These are phyloP conservation scores for Cladorrhinum samala DNA, from an alignment of 495 filamentous ascomycete genomes.

Conservation along the genomic window DNA sequence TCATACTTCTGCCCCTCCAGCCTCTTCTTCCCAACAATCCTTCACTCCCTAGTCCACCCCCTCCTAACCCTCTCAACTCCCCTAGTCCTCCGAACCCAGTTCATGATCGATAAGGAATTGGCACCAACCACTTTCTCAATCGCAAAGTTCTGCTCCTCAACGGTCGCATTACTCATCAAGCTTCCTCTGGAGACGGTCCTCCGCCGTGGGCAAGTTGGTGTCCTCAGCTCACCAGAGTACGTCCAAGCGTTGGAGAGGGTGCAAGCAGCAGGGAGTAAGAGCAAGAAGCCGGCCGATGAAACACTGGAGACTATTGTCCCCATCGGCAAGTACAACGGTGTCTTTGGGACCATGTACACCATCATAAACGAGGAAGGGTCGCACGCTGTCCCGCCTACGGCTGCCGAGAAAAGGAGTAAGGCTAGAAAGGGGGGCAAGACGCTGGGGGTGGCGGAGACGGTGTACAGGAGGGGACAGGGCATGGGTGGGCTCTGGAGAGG, in stretches of 20 bases:
- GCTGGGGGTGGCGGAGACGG: constrained; percentile 33
- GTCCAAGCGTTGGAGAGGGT: constrained; percentile 35
- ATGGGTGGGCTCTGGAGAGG: constrained; percentile 81
- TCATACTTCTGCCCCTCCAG: constrained; percentile 64
- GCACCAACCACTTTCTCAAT: constrained; percentile 74
- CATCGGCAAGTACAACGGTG: constrained; percentile 67
- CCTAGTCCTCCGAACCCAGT: constrained; percentile 68
- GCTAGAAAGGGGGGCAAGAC: constrained; percentile 6
- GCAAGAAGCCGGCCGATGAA: constrained; percentile 22
- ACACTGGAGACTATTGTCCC: constrained; percentile 65
- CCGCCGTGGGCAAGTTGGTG: constrained; percentile 74
- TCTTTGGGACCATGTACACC: constrained; percentile 80
- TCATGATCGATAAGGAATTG: constrained; percentile 74
- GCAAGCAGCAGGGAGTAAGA: constrained; percentile 18
- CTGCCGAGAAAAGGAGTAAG: constrained; percentile 7
- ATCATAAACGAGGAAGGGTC: constrained; percentile 80
- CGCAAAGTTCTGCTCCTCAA: constrained; percentile 67
- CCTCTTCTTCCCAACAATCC: constrained; percentile 74
- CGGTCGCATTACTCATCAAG: constrained; percentile 73
- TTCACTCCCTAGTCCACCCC: constrained; percentile 77
- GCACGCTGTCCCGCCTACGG: constrained; percentile 30
- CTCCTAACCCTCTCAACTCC: constrained; percentile 74
- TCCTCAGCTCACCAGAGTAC: constrained; percentile 41
- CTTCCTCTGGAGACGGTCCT: constrained; percentile 90
- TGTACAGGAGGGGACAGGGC: constrained; percentile 67